These are phyloP conservation scores for Begonia loranthoides DNA, from an alignment of 306 rosid species.

Conservation along the genomic window DNA sequence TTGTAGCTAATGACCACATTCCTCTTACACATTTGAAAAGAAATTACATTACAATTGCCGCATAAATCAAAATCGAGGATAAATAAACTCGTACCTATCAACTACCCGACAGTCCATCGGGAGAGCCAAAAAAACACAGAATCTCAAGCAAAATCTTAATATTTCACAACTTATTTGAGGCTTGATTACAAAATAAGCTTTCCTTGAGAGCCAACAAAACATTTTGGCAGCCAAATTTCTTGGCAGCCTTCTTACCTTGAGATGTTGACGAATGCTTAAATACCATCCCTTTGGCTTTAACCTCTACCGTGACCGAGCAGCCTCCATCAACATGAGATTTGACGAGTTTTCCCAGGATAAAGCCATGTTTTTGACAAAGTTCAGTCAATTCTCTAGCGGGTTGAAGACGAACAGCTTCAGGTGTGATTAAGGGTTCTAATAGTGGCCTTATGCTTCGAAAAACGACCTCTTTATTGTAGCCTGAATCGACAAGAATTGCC, in stretches of 20 bases:
- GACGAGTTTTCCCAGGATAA: conserved; percentile 2
- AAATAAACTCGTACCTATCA: no score
- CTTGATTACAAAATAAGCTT: background rate
- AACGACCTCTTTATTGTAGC: conserved; percentile 33
- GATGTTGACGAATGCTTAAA: conserved; percentile 9
- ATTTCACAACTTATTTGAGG: no score
- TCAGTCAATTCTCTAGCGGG: conserved; percentile 39
- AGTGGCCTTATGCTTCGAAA: conserved; percentile 49
- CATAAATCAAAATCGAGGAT: no score
- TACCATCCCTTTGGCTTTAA: conserved; percentile 27
- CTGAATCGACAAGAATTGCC: conserved; percentile 64
- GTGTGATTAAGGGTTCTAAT: conserved; percentile 60
- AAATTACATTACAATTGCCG: no score
- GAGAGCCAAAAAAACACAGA: no score
- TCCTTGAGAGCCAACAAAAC: conserved; percentile 38
- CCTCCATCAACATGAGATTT: conserved; percentile 7
- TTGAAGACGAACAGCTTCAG: conserved; percentile 33
- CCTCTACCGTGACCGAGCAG: conserved; percentile 21
- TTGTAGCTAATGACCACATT: no score
- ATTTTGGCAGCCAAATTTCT: conserved; percentile 30
- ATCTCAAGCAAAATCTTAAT: no score
- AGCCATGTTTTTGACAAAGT: conserved; percentile 28
- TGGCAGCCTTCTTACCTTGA: conserved; percentile 21
- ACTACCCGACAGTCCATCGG: no score
- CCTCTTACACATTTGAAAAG: no score